Conservation (phyloP, 2,329 filamentous ascomycete genomes). For the Elsinoe batatas region DNA sequence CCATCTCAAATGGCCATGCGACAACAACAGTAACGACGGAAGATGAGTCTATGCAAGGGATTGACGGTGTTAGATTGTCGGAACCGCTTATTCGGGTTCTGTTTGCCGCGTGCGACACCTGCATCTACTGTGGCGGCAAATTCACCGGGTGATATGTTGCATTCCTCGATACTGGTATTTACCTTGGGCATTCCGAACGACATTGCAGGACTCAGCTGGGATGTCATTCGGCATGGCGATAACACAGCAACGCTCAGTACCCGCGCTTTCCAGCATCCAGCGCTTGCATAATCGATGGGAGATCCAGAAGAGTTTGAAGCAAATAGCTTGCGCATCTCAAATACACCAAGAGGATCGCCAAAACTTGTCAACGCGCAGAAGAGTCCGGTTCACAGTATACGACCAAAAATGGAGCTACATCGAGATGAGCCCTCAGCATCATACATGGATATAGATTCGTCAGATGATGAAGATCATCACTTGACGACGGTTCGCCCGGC, state of each 20-base stretch:
- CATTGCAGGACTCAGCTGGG: conserved; percentile 1
- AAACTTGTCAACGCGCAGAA: conserved; percentile 22
- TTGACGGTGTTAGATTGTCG: neutral
- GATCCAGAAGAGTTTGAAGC: neutral
- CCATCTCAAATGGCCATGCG: neutral
- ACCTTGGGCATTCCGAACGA: neutral
- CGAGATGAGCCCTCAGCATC: neutral
- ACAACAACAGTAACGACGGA: neutral
- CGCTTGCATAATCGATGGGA: neutral
- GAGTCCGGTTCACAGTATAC: conserved; percentile 29
- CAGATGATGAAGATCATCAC: conserved; percentile 19
- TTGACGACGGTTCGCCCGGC: neutral
- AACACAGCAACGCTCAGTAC: neutral
- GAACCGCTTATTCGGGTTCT: conserved; percentile 23
- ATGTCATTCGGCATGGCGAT: neutral
- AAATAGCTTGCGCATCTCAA: conserved; percentile 21
- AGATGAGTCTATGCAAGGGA: neutral
- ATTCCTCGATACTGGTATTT: conserved; percentile 1
- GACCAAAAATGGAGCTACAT: conserved; percentile 21
- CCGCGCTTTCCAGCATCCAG: neutral
- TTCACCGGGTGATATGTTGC: conserved; percentile 22
- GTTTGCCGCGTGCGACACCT: conserved; percentile 28
- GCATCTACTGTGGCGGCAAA: conserved; percentile 31
- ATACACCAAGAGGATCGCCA: conserved; percentile 27
- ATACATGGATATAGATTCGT: conserved; percentile 28